Base-by-base conservation (phyloP, 116 monocot species). In the Cymodocea nodosa region DNA sequence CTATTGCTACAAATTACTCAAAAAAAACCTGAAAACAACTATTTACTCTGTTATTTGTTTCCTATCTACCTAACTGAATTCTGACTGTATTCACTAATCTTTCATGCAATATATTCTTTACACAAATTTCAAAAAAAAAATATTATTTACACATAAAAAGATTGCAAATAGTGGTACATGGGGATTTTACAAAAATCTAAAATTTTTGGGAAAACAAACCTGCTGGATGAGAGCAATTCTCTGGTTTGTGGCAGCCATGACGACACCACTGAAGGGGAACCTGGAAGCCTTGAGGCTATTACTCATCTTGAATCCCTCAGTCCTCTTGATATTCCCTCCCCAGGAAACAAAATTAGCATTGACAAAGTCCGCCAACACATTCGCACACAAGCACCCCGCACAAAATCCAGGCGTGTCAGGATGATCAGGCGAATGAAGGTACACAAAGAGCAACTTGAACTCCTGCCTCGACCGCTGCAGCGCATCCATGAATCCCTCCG, bases 251-350 rank as follows among this genome's bases (percentile, higher is more conserved):
- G 91, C 71, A 0, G 91, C 78, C 85, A 85, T 84, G 40, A 91
- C 97, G 16, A 91, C 71, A 5, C 88, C 97, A 57, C 91, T 91
- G 68, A 88, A 97, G 23, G 97, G 97, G 64, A 84, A 97, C 63
- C 88, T 68, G 0, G 82, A 91, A 2, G 91, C 88, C 71, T 84
- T 97, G 19, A 97, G 76, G 77, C 88, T 97, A 67, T 85, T 88
- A 75, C 97, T 91, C 97, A 97, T 97, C 83, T 87, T 91, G 58
- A 97, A 97, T 11, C 97, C 97, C 68, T 97, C 91, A 49, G 75
- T 81, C 69, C 82, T 80, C 55, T 85, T 74, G 30, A 97, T 82
- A 56, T 85, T 97, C 56, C 91, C 97, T 13, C 97, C 97, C 97
- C 97, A 97, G 10, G 76, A 74, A n/a, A 91, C 85, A 30, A 97